Percentiles rank a stretch among this genome's conserved stretches.
phyloP scores from a whole-genome alignment of 805 yeast genomes.

The Suhomyces kilbournensis region DNA sequence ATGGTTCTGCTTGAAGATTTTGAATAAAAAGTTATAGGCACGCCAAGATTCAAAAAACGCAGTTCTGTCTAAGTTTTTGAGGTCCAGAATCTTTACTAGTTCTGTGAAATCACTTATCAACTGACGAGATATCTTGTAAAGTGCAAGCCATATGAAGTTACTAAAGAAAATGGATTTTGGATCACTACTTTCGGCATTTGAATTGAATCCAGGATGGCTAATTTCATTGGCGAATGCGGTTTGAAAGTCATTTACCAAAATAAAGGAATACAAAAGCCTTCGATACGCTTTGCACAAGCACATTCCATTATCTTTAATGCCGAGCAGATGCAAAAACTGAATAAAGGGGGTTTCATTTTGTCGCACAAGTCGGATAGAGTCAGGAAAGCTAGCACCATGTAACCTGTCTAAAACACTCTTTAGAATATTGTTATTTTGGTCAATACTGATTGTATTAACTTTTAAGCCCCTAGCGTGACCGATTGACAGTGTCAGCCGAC shows the following conservation, averaged over 20 bases:
- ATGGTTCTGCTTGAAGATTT: slow-evolving; percentile 17
- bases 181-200: slow-evolving; percentile 10
- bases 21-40: slow-evolving; percentile 16
- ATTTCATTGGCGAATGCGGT: slow-evolving; percentile 11
- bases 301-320: not conserved
- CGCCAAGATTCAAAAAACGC: slow-evolving; percentile 10
- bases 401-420: not conserved
- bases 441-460: not conserved
- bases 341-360: not conserved
- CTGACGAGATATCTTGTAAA: slow-evolving; percentile 14
- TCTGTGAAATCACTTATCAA: slow-evolving; percentile 12
- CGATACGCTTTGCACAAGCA: not conserved
- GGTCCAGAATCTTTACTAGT: not conserved
- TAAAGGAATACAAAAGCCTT: slow-evolving; percentile 15
- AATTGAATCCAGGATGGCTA: slow-evolving; percentile 23
- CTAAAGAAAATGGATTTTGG: slow-evolving; percentile 7
- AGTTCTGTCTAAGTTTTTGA: not conserved
- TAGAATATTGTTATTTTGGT: not conserved
- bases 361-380: not conserved
- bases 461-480: not conserved
- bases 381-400: not conserved
- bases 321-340: not conserved
- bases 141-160: slow-evolving; percentile 19
- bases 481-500: not conserved
- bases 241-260: slow-evolving; percentile 16